Evolutionary conservation across 495 filamentous ascomycete genomes (phyloP).

Genomic region (Penicillium subrubescens): DNA sequence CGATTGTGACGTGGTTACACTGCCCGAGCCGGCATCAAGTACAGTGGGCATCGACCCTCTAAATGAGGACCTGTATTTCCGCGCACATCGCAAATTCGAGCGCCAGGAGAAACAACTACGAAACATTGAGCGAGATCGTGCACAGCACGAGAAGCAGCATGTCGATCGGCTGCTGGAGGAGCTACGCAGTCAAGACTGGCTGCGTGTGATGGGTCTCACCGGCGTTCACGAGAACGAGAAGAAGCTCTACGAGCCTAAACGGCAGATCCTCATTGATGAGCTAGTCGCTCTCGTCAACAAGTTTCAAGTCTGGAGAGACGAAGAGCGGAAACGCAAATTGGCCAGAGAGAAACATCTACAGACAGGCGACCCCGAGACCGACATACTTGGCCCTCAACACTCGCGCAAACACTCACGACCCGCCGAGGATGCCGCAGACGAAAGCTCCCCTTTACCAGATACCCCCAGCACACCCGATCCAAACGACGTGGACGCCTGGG

Average conservation of each 20-base stretch:
- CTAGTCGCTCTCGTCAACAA: constrained; percentile 81
- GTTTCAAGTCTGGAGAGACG: constrained; percentile 83
- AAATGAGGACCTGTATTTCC: constrained; percentile 65
- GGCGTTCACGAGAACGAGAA: constrained; percentile 80
- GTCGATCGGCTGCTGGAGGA: constrained; percentile 84
- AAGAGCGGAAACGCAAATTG: constrained; percentile 79
- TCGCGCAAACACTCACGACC: constrained; percentile 28
- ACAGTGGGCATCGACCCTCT: constrained; percentile 59
- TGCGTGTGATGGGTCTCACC: constrained; percentile 89
- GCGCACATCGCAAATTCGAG: constrained; percentile 74
- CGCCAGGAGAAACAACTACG: constrained; percentile 89
- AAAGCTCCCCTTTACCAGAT: constrained; percentile 29
- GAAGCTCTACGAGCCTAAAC: constrained; percentile 83
- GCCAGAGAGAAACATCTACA: constrained; percentile 62
- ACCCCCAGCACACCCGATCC: constrained; percentile 56
- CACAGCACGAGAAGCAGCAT: constrained; percentile 88
- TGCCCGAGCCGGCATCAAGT: constrained; percentile 19
- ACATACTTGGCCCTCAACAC: constrained; percentile 21
- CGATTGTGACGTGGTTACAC: constrained; percentile 35
- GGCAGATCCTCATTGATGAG: constrained; percentile 78
- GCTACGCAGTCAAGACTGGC: constrained; percentile 88
- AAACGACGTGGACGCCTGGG: constrained; percentile 72
- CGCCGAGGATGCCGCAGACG: constrained; percentile 19
- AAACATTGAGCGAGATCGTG: constrained; percentile 88
- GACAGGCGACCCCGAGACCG: constrained; percentile 13